These are phyloP conservation scores for Neurospora hispaniola DNA, from an alignment of 495 filamentous ascomycete species.

Conservation along the genomic window DNA sequence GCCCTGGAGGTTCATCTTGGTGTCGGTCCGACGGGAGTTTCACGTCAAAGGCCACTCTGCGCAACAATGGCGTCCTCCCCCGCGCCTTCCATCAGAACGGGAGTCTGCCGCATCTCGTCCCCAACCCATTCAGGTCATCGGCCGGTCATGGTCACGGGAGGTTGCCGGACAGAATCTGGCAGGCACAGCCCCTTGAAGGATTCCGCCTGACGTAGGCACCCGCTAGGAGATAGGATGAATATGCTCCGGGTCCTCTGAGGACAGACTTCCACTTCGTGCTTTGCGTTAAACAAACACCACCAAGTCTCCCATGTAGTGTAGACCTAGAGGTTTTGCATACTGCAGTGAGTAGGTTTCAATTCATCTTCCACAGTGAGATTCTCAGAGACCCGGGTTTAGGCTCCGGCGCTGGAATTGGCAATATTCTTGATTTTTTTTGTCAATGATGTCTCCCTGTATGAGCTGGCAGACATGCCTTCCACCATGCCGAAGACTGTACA, in stretches of 20 bases:
- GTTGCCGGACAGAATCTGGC: not conserved
- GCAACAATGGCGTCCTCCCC: not conserved
- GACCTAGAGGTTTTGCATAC: too few species aligned
- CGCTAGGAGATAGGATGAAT: not conserved
- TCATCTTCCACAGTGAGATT: not conserved
- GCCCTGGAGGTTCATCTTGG: too few species aligned
- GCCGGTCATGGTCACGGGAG: not conserved
- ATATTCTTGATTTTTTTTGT: not conserved
- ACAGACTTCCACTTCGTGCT: too few species aligned
- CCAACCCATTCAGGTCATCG: not conserved
- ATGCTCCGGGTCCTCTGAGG: not conserved
- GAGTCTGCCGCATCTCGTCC: not conserved
- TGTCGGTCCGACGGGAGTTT: not conserved
- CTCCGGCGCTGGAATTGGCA: constrained; percentile 8
- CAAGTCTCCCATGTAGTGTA: too few species aligned
- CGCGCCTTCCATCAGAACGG: not conserved
- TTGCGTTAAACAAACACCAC: too few species aligned
- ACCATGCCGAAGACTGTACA: too few species aligned
- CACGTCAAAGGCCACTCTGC: not conserved
- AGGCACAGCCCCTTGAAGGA: not conserved
- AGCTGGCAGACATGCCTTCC: too few species aligned
- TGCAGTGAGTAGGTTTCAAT: too few species aligned
- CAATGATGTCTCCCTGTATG: not conserved
- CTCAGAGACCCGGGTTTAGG: constrained; percentile 16
- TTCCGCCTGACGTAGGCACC: not conserved